Evolutionary conservation across 768 basidiomycete species (phyloP).

Genomic region (Serendipita vermifera): DNA sequence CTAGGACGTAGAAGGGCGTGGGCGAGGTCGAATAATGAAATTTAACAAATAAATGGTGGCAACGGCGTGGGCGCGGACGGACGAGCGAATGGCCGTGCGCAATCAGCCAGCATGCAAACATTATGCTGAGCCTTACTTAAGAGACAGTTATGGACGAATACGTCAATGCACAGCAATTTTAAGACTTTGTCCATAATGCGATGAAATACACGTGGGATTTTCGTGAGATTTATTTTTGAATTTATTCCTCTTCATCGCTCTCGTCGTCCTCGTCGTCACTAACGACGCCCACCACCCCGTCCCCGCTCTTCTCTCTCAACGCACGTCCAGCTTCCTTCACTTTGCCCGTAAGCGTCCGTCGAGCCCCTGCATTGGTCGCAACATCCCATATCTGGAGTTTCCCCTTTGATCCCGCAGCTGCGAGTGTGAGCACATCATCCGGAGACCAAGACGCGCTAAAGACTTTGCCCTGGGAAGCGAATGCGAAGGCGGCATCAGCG

Average conservation of each 20-base stretch:
- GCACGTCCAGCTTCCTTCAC: constrained; percentile 57
- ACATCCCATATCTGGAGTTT: constrained; percentile 95
- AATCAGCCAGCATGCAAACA: too few species aligned
- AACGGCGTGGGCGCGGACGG: too few species aligned
- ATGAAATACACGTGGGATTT: neutral
- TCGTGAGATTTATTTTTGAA: neutral
- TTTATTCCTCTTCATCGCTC: constrained; percentile 25
- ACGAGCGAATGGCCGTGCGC: too few species aligned
- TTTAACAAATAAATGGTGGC: too few species aligned
- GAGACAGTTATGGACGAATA: too few species aligned
- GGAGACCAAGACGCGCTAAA: constrained; percentile 88
- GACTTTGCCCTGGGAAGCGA: constrained; percentile 67
- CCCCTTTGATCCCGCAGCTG: constrained; percentile 88
- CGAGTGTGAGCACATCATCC: constrained; percentile 85
- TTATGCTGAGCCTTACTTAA: too few species aligned
- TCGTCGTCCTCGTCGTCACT: constrained; percentile 52
- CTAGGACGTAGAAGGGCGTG: too few species aligned
- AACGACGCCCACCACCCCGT: constrained; percentile 55
- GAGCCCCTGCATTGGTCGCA: constrained; percentile 64
- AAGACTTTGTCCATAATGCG: too few species aligned
- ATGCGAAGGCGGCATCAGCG: neutral
- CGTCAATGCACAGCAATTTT: too few species aligned
- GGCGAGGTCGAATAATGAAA: too few species aligned
- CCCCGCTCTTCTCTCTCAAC: constrained; percentile 34
- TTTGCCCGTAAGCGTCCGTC: constrained; percentile 73